Percentiles rank a stretch among this genome's conserved stretches.
phyloP scores from a whole-genome alignment of 2,329 filamentous ascomycete genomes.

The Lasiodiplodia hormozganensis region DNA sequence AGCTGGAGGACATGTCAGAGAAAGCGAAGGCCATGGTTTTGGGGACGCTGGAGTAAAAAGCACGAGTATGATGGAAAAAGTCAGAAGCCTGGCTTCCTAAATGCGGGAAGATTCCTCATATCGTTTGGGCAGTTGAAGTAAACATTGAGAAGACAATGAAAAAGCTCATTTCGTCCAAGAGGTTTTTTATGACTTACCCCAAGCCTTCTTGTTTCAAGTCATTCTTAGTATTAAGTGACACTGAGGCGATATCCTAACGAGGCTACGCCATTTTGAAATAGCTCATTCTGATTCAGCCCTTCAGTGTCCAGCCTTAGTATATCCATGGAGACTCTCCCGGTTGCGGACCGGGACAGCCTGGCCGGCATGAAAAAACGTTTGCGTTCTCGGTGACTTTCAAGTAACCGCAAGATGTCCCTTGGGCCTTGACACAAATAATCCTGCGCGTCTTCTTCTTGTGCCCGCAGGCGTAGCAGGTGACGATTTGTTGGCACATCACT shows the following conservation, averaged over 20 bases:
- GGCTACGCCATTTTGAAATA: neutral
- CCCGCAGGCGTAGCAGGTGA: slow-evolving; percentile 14
- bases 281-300: neutral
- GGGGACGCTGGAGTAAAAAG: neutral
- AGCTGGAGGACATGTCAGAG: slow-evolving; percentile 12
- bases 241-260: neutral
- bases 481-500: neutral
- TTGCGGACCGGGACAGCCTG: neutral
- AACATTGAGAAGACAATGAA: neutral
- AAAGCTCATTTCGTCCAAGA: neutral
- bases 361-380: neutral
- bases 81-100: neutral
- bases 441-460: slow-evolving; percentile 16
- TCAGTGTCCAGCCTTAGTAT: neutral
- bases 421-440: slow-evolving; percentile 6
- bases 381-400: slow-evolving; percentile 1
- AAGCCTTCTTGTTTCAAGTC: neutral
- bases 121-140: neutral
- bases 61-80: neutral
- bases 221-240: neutral
- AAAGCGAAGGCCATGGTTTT: neutral
- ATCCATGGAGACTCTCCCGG: slow-evolving; percentile 4
- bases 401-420: neutral
- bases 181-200: neutral
- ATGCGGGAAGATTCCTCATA: neutral